A percentile compares a stretch with the other conserved stretches of the same genome.
phyloP scores from a whole-genome alignment of 2,329 filamentous ascomycete genomes.

The Sporothrix inflata region DNA sequence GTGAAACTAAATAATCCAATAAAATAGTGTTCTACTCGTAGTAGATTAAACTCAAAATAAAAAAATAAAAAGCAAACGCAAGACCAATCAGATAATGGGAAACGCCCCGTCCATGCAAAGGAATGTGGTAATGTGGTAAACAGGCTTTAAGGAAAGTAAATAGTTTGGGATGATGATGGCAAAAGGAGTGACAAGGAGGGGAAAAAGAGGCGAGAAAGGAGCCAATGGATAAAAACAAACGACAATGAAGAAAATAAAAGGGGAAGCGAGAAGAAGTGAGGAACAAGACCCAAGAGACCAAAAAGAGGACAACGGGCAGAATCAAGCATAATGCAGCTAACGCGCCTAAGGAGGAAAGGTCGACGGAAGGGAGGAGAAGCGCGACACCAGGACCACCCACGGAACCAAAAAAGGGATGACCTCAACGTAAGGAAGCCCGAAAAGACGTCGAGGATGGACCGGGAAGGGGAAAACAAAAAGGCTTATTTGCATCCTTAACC shows the following conservation, averaged over 20 bases:
- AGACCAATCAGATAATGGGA: not conserved
- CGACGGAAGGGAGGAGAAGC: not conserved
- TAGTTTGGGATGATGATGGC: slow-evolving; percentile 21
- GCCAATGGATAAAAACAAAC: not conserved
- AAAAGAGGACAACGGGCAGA: not conserved
- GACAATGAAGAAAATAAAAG: not conserved
- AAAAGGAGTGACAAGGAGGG: slow-evolving; percentile 20
- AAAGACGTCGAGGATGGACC: not conserved
- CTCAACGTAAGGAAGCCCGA: not conserved
- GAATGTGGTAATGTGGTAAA: slow-evolving; percentile 30
- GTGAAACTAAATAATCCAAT: not conserved
- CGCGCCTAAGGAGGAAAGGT: not conserved
- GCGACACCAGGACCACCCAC: not conserved
- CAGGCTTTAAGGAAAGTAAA: slow-evolving; percentile 13
- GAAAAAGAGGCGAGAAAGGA: not conserved
- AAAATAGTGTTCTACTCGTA: not conserved
- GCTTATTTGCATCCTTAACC: not conserved
- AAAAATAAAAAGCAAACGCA: slow-evolving; percentile 9
- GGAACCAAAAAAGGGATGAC: not conserved
- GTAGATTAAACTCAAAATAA: not conserved
- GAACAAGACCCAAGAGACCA: not conserved
- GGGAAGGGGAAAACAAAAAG: not conserved
- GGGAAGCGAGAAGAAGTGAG: not conserved
- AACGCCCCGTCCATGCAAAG: slow-evolving; percentile 34
- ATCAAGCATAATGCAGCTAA: not conserved